A percentile compares a stretch with the other conserved stretches of the same genome.
Conservation (phyloP, 169 alveolate genomes). For the Condylostoma magnum region DNA sequence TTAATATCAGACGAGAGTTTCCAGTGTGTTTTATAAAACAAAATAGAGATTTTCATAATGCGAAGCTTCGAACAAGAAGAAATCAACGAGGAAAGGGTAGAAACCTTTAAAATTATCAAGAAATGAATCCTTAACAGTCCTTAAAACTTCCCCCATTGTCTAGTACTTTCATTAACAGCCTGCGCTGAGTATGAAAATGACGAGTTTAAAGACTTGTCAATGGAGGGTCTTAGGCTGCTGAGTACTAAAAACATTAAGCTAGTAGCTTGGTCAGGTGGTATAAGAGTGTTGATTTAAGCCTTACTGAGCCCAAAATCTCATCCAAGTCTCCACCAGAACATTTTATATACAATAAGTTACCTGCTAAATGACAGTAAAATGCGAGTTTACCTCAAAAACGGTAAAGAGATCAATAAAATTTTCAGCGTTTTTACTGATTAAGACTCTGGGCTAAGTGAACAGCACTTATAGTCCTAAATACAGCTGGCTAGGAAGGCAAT, state of each 20-base stretch:
- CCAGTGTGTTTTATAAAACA: not conserved
- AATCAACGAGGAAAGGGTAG: conserved; percentile 1
- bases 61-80: conserved; percentile 23
- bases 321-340: not conserved
- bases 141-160: not conserved
- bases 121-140: conserved; percentile 3
- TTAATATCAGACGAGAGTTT: not conserved
- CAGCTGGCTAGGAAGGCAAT: conserved; percentile 9
- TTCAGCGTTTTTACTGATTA: conserved; percentile 14
- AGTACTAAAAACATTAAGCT: not conserved
- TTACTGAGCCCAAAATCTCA: not conserved
- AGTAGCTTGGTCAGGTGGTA: conserved; percentile 28
- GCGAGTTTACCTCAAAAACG: not conserved
- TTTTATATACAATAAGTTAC: not conserved
- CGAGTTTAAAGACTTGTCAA: conserved; percentile 6
- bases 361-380: conserved; percentile 12
- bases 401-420: conserved; percentile 3
- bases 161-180: not conserved
- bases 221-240: conserved; percentile 6
- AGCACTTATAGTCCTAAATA: conserved; percentile 6
- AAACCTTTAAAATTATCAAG: conserved; percentile 10
- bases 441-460: conserved; percentile 14
- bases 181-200: conserved; percentile 8
- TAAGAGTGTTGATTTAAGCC: not conserved
- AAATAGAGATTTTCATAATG: not conserved